phyloP scores from a whole-genome alignment of 805 yeast species.

The Candida schatavii region DNA sequence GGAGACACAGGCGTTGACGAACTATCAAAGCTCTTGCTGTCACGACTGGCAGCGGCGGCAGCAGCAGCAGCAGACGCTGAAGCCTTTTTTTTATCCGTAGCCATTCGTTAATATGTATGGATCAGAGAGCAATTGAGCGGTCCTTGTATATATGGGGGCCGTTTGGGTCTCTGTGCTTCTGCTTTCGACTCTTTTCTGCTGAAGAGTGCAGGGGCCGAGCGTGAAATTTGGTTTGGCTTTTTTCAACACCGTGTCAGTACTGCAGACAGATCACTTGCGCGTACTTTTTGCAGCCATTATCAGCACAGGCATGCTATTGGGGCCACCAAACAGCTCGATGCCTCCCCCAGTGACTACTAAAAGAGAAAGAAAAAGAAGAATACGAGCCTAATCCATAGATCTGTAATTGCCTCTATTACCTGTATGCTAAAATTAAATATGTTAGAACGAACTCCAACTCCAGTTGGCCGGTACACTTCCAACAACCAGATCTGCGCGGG shows the following conservation, averaged over 20 bases:
- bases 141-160: neutral
- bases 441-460: slow-evolving; percentile 73
- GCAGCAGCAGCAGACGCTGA: neutral
- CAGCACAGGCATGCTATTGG: no score
- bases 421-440: no score
- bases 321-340: no score
- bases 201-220: neutral
- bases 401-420: no score
- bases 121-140: neutral
- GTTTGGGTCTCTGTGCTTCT: neutral
- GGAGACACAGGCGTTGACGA: slow-evolving; percentile 2
- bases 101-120: neutral
- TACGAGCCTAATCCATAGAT: no score
- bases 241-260: slow-evolving; percentile 6
- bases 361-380: no score
- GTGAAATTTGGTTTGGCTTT: neutral
- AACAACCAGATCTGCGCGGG: slow-evolving; percentile 39
- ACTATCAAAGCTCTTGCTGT: neutral
- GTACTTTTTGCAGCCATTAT: no score
- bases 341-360: no score
- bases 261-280: no score
- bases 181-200: neutral
- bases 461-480: slow-evolving; percentile 70
- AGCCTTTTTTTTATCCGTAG: neutral
- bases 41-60: neutral